Conservation (phyloP, 2,329 filamentous ascomycete genomes). For the Aspergillus sp. region DNA sequence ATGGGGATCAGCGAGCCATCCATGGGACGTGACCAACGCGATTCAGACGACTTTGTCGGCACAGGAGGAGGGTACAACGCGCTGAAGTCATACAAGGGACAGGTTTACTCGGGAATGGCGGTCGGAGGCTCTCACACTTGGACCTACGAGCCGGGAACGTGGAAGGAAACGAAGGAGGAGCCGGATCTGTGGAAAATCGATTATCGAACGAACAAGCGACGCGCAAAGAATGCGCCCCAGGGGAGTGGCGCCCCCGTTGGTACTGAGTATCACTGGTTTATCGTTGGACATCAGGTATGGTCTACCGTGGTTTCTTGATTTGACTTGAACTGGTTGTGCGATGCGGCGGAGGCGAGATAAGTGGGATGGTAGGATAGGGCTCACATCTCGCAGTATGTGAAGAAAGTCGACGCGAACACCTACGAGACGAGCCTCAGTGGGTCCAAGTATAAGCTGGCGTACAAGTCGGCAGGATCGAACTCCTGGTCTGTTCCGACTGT, state of each 20-base stretch:
- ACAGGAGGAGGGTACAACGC: conserved; percentile 29
- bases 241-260: conserved; percentile 36
- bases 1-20: background rate
- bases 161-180: conserved; percentile 38
- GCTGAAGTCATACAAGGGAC: conserved; percentile 34
- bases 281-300: conserved; percentile 35
- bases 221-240: conserved; percentile 31
- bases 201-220: conserved; percentile 31
- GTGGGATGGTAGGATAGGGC: background rate
- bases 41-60: conserved; percentile 2
- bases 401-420: conserved; percentile 37
- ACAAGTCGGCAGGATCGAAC: conserved; percentile 28
- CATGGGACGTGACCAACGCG: background rate
- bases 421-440: conserved; percentile 36
- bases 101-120: conserved; percentile 38
- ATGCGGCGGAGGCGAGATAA: background rate
- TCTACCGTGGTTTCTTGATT: background rate
- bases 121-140: conserved; percentile 39
- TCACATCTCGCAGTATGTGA: conserved; percentile 28
- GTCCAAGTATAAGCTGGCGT: conserved; percentile 38
- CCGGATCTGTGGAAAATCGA: conserved; percentile 38
- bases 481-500: conserved; percentile 38
- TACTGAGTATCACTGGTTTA: conserved; percentile 37
- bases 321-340: background rate
- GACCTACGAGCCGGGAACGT: conserved; percentile 36